Evolutionary conservation across 305 asterid species (phyloP).

Genomic region (Solanum hybrid): DNA sequence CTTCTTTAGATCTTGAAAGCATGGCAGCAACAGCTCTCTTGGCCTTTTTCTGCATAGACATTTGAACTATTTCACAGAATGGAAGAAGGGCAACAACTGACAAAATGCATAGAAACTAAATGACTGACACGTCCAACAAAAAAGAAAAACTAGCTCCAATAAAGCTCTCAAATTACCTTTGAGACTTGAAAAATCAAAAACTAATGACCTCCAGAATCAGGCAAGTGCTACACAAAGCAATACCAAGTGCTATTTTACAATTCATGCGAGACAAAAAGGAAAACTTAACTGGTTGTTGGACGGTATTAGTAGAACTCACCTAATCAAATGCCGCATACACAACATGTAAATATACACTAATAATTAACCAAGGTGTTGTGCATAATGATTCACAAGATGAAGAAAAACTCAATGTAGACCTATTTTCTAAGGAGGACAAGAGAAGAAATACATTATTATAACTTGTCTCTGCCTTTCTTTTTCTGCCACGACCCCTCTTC

Average conservation of each 20-base stretch:
- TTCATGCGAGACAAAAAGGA: background rate
- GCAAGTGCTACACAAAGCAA: background rate
- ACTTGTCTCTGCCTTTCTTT: conserved; percentile 51
- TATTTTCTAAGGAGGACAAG: background rate
- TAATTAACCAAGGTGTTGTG: background rate
- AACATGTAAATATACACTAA: background rate
- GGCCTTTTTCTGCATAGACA: conserved; percentile 49
- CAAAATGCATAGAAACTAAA: background rate
- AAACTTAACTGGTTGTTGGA: background rate
- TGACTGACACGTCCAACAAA: background rate
- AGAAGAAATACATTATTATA: conserved; percentile 43
- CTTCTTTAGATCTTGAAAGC: conserved; percentile 75
- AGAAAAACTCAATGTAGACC: background rate
- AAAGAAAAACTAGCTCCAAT: background rate
- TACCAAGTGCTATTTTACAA: background rate
- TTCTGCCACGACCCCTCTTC: conserved; percentile 58
- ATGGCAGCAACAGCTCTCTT: conserved; percentile 93
- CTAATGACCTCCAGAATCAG: background rate
- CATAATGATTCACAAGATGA: background rate
- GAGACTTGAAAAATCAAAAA: background rate
- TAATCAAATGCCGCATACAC: background rate
- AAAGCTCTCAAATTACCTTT: background rate
- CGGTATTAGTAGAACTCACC: background rate
- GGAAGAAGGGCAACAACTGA: background rate
- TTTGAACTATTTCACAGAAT: background rate